Conservation (phyloP, 2,329 filamentous ascomycete species). For the Cordyceps cateniannulata region DNA sequence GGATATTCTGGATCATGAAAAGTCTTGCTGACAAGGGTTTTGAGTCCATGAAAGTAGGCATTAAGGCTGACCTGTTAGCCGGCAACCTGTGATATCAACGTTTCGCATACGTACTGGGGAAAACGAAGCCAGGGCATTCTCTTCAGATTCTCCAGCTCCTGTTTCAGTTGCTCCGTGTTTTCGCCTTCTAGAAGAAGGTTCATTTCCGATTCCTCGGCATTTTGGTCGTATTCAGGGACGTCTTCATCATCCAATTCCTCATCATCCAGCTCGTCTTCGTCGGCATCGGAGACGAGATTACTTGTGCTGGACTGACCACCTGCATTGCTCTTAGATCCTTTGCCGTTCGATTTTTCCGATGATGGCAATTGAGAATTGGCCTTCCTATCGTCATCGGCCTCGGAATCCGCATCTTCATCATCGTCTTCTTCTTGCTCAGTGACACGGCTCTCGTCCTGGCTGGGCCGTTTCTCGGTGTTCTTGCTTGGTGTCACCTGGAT, state of each 20-base stretch:
- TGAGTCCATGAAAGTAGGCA: conserved; percentile 73
- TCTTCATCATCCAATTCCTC: conserved; percentile 13
- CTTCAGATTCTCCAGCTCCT: conserved; percentile 24
- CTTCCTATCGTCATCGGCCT: background rate
- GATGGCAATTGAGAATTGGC: background rate
- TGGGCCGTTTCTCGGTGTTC: background rate
- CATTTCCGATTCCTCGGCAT: conserved; percentile 8
- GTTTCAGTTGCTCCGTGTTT: conserved; percentile 24
- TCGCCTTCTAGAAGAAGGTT: conserved; percentile 18
- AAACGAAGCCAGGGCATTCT: conserved; percentile 36
- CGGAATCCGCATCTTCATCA: background rate
- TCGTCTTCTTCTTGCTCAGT: background rate
- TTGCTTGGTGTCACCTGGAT: background rate
- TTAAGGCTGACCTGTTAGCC: conserved; percentile 52
- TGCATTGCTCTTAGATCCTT: background rate
- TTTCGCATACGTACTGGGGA: conserved; percentile 26
- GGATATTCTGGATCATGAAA: conserved; percentile 73
- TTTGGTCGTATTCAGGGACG: conserved; percentile 13
- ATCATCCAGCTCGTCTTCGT: conserved; percentile 10
- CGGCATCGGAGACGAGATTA: background rate
- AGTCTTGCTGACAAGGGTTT: conserved; percentile 56
- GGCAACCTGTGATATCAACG: background rate
- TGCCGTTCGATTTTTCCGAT: background rate
- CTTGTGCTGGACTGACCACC: background rate
- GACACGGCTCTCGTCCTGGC: background rate